Base-by-base conservation (phyloP, 2,329 filamentous ascomycete genomes). In the Fusarium annulatum region DNA sequence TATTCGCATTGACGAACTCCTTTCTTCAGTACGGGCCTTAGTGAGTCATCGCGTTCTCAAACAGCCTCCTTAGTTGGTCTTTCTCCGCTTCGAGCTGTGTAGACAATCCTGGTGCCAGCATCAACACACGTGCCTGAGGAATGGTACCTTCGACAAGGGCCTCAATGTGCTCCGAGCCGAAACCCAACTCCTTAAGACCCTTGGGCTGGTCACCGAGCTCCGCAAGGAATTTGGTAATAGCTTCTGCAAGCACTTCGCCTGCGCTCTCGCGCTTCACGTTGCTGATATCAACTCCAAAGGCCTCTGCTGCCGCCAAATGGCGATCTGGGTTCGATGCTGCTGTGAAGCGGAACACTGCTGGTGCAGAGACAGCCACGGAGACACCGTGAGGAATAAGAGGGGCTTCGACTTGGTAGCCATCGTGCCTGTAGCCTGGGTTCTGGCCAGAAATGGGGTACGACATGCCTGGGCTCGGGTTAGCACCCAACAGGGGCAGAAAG, bases 401-500 rank as follows among this genome's bases (percentile, higher is more conserved):
- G 36, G 88, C 81, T 33, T 89, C 83, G 12, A 97, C 91, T 4
- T 92, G 86, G 82, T 99, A 99, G n/a, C 96, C 96, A 0, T 88
- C 82, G 80, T 99, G 96, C 78, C 91, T 91, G 84, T 98, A 98
- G 9, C 93, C 82, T 23, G 94, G 94, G 81, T 99, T 99, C 81
- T 98, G 95, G 36, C 95, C 94, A 1, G 94, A 97, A 79, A 99
- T 97, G 23, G 96, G 96, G 80, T 99, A 99, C 30, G 94, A 97
- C 96, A 99, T 98, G 80, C 96, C 89, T 91, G 65, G 43, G 30
- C 46, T 53, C 61, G 55, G 23, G 38, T 58, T 75, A 59, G 73
- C 61, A 58, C 59, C 48, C 26, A 60, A 21, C 45, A 49, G 52
- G 43, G 62, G 60, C 66, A 41, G 42, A 43, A 51, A 38, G 19